Evolutionary conservation across 176 grass and related monocot species (phyloP).

Genomic region (Tillandsia fasciculata): DNA sequence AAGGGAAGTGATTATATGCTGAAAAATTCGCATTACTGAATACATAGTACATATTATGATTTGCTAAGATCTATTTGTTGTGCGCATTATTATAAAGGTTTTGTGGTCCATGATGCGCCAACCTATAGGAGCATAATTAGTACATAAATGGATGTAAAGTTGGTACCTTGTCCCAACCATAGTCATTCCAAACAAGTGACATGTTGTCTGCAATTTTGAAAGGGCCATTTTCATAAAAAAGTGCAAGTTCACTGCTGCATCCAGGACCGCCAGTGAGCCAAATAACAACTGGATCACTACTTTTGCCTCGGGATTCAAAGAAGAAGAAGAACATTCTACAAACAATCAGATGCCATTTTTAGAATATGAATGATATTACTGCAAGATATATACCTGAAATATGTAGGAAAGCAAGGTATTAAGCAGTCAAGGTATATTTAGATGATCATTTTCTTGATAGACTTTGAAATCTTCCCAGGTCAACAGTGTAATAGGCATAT

Average conservation of each 20-base stretch:
- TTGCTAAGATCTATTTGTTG: too few species aligned
- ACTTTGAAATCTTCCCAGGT: too few species aligned
- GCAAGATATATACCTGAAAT: neutral
- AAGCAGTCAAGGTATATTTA: neutral
- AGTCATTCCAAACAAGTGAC: constrained; percentile 49
- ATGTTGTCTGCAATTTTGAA: constrained; percentile 53
- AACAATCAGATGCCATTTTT: constrained; percentile 1
- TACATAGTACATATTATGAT: too few species aligned
- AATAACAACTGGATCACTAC: constrained; percentile 45
- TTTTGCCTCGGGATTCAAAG: constrained; percentile 46
- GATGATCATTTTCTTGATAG: neutral
- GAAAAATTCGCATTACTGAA: neutral
- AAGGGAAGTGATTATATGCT: neutral
- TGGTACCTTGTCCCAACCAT: constrained; percentile 52
- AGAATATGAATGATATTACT: neutral
- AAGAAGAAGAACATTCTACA: constrained; percentile 51
- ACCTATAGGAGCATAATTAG: neutral
- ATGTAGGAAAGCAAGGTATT: neutral
- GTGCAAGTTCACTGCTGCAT: constrained; percentile 46
- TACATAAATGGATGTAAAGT: neutral
- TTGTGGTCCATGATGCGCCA: neutral
- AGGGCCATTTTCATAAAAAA: constrained; percentile 51
- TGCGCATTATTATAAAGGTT: neutral
- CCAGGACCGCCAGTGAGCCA: constrained; percentile 53
- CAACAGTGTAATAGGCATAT: too few species aligned